These are phyloP conservation scores for Aphanomyces astaci DNA, from an alignment of 352 stramenopile species.

Conservation along the genomic window DNA sequence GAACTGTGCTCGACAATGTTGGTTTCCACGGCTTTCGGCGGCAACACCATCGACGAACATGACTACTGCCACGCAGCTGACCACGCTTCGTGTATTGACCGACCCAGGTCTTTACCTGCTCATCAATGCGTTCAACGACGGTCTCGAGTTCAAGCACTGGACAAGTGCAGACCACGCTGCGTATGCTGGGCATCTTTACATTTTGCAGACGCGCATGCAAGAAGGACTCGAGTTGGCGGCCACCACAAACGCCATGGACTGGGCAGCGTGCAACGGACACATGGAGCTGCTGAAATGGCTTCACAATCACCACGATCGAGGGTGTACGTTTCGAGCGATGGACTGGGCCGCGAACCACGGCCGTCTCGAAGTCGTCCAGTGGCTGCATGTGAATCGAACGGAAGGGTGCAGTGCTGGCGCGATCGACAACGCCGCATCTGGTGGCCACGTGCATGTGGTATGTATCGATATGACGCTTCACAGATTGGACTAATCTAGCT, in stretches of 20 bases:
- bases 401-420: slow-evolving; percentile 21
- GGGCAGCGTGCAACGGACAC: slow-evolving; percentile 34
- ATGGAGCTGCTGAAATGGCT: slow-evolving; percentile 33
- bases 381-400: slow-evolving; percentile 24
- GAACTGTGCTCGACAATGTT: neutral
- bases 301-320: slow-evolving; percentile 18
- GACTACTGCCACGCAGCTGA: neutral
- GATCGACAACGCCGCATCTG: slow-evolving; percentile 18
- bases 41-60: neutral
- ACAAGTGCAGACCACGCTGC: slow-evolving; percentile 19
- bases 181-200: slow-evolving; percentile 20
- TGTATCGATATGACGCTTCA: neutral
- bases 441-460: slow-evolving; percentile 13
- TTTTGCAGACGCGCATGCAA: slow-evolving; percentile 18
- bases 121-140: slow-evolving; percentile 21
- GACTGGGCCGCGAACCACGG: slow-evolving; percentile 24
- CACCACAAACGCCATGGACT: slow-evolving; percentile 37
- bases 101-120: slow-evolving; percentile 21
- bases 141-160: slow-evolving; percentile 22
- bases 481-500: neutral
- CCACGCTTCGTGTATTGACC: slow-evolving; percentile 2
- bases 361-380: slow-evolving; percentile 27
- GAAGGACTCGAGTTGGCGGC: slow-evolving; percentile 21
- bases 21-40: neutral
- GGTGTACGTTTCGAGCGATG: slow-evolving; percentile 22